Evolutionary conservation across 2,329 filamentous ascomycete genomes (phyloP), one percentile per base, ranked within the genome.

Genomic region (Ceratocystis papillata): DNA sequence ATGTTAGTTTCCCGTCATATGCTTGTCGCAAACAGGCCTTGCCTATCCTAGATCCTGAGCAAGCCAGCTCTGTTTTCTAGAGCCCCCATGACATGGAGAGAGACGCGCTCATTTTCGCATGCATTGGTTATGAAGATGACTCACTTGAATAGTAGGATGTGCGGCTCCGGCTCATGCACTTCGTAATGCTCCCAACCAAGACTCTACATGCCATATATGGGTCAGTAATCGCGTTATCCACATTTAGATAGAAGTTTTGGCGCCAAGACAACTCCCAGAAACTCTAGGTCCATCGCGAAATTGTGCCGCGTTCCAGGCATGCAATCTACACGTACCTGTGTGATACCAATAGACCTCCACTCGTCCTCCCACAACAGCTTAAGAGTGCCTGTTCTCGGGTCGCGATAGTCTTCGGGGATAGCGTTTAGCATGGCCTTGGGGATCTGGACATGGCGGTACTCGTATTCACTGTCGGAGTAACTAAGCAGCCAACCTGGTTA

Each of bases 101-200:
- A 25, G 25, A 37, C 63, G 12, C 20, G 48, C 25, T 15, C 37
- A 15, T 41, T 41, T 41, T 41, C 37, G 37, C 37, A 41, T 41
- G 37, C 37, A 41, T 15, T 41, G 17, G 15, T 6, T 12, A 37
- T 41, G 1, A 15, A 33, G 7, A 41, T 48, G 45, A 80, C 89
- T 76, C 79, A 96, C 93, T 99, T 99, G 84, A 99, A 99, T 41
- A 99, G 84, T 65, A 99, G 83, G 73, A 99, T 99, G 76, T 99
- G 94, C 70, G 94, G 94, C 79, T 99, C 94, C 55, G 94, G 94
- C 77, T 97, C 94, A 76, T 99, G 94, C 65, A 99, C 94, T 77
- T 99, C 94, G 75, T 99, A 99, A 77, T 99, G 94, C 76, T 97
- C 93, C 94, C 94, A 99, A 67, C 94, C 94, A 73, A 99, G 80